Conservation (phyloP, 2,329 filamentous ascomycete species). For the Epichloe amarillans region DNA sequence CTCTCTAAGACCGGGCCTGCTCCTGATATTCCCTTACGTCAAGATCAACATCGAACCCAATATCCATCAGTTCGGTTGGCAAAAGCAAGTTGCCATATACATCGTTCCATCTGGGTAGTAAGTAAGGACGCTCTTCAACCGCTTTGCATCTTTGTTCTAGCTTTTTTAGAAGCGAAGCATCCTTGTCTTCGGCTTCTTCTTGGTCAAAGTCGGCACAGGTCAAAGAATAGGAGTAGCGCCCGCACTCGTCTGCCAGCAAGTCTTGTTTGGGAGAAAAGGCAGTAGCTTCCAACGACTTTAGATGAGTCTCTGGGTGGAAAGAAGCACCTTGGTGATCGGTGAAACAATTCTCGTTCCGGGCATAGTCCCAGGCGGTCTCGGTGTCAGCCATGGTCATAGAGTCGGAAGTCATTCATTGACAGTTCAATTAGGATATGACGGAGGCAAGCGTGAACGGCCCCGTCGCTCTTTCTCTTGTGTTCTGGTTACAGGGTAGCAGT, state of each 20-base stretch:
- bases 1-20: constrained; percentile 2
- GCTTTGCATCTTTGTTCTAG: not conserved
- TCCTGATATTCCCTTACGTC: constrained; percentile 1
- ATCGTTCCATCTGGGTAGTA: constrained; percentile 3
- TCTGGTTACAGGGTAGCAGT: too few species aligned
- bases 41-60: not conserved
- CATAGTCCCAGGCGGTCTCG: constrained; percentile 11
- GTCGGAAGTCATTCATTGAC: not conserved
- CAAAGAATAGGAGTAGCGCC: not conserved
- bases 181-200: not conserved
- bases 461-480: too few species aligned
- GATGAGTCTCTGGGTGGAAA: constrained; percentile 15
- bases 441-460: too few species aligned
- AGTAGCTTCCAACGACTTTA: constrained; percentile 8
- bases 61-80: constrained; percentile 1
- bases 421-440: not conserved
- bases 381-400: not conserved
- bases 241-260: not conserved
- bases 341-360: constrained; percentile 15
- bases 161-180: not conserved
- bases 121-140: not conserved
- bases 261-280: not conserved
- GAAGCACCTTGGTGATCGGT: constrained; percentile 11
- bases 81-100: not conserved
- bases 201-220: not conserved